phyloP scores from a whole-genome alignment of 2,329 filamentous ascomycete genomes.

The Microsporum audouinii region DNA sequence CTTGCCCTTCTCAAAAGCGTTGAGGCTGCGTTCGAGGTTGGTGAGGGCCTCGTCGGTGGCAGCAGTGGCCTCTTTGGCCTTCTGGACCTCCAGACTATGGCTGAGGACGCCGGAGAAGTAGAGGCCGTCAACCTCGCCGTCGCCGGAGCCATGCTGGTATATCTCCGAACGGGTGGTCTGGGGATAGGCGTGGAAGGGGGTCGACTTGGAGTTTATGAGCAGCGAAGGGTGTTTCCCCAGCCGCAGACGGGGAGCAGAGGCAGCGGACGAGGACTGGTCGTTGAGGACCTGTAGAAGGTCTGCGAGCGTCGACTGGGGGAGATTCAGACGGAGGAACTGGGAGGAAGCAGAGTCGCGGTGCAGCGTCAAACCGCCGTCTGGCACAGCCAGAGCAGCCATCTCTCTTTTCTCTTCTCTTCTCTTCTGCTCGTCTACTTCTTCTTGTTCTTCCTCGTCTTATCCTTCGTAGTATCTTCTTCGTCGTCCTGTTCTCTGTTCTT shows the following conservation, averaged over 20 bases:
- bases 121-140: conserved; percentile 36
- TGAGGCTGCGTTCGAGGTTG: conserved; percentile 48
- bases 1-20: conserved; percentile 48
- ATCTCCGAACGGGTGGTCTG: conserved; percentile 48
- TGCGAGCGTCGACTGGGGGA: conserved; percentile 35
- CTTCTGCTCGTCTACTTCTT: not conserved
- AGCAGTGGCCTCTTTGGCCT: conserved; percentile 43
- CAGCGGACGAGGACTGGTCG: conserved; percentile 20
- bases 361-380: conserved; percentile 32
- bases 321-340: conserved; percentile 38
- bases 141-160: conserved; percentile 36
- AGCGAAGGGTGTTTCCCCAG: conserved; percentile 44
- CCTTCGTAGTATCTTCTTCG: not conserved
- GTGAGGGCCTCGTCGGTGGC: conserved; percentile 50
- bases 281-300: conserved; percentile 36
- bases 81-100: conserved; percentile 46
- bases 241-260: conserved; percentile 31
- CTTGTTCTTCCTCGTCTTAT: not conserved
- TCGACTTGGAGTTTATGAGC: conserved; percentile 46
- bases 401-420: not conserved
- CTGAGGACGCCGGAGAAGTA: conserved; percentile 47
- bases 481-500: not conserved
- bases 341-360: conserved; percentile 22
- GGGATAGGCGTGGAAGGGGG: conserved; percentile 42
- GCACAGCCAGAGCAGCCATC: conserved; percentile 30